Base-by-base conservation (phyloP, 2,329 filamentous ascomycete genomes). In the Pseudogymnoascus sp. region DNA sequence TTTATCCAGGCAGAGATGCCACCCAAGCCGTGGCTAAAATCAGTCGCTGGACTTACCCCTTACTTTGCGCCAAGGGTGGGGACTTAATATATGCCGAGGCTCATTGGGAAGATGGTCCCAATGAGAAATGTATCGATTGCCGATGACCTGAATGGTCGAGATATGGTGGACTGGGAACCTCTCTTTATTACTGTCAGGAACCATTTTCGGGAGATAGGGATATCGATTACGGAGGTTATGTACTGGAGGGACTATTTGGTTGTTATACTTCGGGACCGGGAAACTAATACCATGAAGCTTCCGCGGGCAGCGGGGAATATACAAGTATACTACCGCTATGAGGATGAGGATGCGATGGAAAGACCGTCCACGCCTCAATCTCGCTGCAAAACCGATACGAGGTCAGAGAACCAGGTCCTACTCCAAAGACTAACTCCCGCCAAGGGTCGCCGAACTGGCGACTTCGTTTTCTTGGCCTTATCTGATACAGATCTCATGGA, bases 21-120 rank as follows among this genome's bases (percentile, higher is more conserved):
- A 18, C 59, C 59, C 16, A 61, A 61, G 40, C 59, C 59, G 5
- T 61, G 35, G 59, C 59, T 35, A 7, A 61, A 61, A 28, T 40
- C 28, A 40, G 21, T 61, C 5, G 59, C 59, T 8, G 35, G 59
- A 6, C 14, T 61, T 8, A 35, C 59, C 12, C 42, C n/a, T 7
- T 47, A 35, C 33, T 61, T 61, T 7, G 33, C 59, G 7, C 59
- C 10, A 10, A 11, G 40, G 8, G 18, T 35, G 10, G 8, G 18
- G 18, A 14, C 10, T 8, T 14, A 16, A 7, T 11, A 23, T 11
- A 38, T 7, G 14, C 53, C 53, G 4, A 4, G 11, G n/a, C 25
- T 21, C 16, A 14, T 25, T 12, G 53, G 18, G 5, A 25, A 25
- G 4, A 25, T 25, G 4, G 10, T 59, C 10, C 8, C 6, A 10